Base-by-base conservation (phyloP, 306 rosid species). In the Spatholobus suberectus region DNA sequence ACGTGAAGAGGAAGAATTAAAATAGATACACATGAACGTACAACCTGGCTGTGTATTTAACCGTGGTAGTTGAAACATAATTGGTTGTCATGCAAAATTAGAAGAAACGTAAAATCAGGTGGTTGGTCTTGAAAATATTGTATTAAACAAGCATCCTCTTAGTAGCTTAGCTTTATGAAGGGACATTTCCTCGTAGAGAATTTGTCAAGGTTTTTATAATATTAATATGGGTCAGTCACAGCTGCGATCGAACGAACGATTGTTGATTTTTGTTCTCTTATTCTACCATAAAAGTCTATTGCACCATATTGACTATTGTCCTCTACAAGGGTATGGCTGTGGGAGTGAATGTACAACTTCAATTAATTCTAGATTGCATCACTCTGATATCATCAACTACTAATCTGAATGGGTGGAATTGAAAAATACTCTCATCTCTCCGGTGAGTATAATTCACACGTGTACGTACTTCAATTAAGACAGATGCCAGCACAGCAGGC, bases 61-160 rank as follows among this genome's bases (percentile, higher is more conserved):
- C 74, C 32, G 20, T 29, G 61, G 35, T 76, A 0, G 63, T 63
- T 61, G 21, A 10, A 61, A 24, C 34, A 2, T 26, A 0, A 46
- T 66, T 47, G 63, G 38, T 65, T 78, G 74, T 47, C 21, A 63
- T 20, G 46, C 63, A 23, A 7, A 27, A 63, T 63, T 62, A 29
- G 47, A 77, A 76, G 72, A 76, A 76, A 41, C 35, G n/a, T 14
- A 41, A 61, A 55, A 55, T 55, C 8, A 3, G 49, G 82, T 67
- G 20, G 57, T 52, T 78, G 27, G 52, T 34, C 40, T 49, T 66
- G 12, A 35, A 51, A 13, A 61, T 17, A 26, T 46, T 62, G 44
- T 44, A 63, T 46, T 63, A 62, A 12, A 29, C 58, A 59, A 77
- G 8, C 34, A 77, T 62, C 11, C 5, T 27, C 57, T 29, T 18